Base-by-base conservation (phyloP, 176 grass and related monocot species). In the Carex myosuroides region DNA sequence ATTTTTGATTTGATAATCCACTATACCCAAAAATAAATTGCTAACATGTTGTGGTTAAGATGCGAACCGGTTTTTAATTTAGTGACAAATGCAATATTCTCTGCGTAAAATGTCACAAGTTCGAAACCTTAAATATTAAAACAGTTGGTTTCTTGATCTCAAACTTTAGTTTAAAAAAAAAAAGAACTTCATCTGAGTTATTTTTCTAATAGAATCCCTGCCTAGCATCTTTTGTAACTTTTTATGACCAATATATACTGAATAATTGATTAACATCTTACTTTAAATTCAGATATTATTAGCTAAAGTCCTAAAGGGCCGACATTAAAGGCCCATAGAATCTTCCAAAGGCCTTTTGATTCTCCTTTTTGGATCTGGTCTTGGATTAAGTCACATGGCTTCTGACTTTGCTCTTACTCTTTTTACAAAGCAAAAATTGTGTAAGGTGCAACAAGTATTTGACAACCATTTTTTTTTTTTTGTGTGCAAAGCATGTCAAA, bases 291-390 rank as follows among this genome's bases (percentile, higher is more conserved):
- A 58, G 21, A 59, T 22, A 62, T 48, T 67, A 30, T 52, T 83
- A 52, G 13, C 20, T 66, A 66, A 69, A 75, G 83, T 70, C 60
- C 57, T 70, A 91, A 91, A 89, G 87, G 29, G 83, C 3, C 84
- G 68, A 76, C 74, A 83, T n/a, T 77, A n/a, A 35, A 86, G 86
- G 67, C 84, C 84, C 79, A 71, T 70, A 86, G 89, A 93, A 93
- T 91, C 90, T 91, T 97, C 89, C 85, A 90, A 89, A 64, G 57
- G 52, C 81, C 59, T 70, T 83, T 84, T 88, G 85, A 55, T 18
- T 12, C 84, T 75, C 53, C 60, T 74, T 64, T 83, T 69, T 83
- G 81, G 81, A 83, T 83, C n/a, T 83, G 81, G 46, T 83, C 3
- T 53, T 83, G 26, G 41, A 14, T 66, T 66, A 64, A 69, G 46